Base-by-base conservation (phyloP, 805 yeast genomes). In the Candida fluviatilis region DNA sequence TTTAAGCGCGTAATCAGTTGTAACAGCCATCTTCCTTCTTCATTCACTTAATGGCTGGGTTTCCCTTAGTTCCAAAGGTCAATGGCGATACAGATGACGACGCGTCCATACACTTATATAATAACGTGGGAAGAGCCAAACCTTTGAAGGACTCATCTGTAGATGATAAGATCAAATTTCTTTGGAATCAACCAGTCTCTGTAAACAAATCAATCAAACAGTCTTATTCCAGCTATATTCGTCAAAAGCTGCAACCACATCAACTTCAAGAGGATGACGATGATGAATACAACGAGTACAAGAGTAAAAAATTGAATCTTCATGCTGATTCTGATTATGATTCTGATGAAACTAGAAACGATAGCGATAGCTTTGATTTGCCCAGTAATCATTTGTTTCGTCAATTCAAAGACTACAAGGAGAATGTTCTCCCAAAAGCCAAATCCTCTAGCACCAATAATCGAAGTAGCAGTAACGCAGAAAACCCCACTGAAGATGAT, bases 1-100 rank as follows among this genome's bases (percentile, higher is more conserved):
- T n/a, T n/a, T 10, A 21, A 21, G 24, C 24, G 24, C 24, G 24
- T 21, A 21, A 10, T 21, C 10, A 10, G 6, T 21, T 6, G 8
- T 6, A 21, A 21, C 24, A 21, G 6, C 10, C 24, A 21, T 6
- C 10, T 21, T 6, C 6, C 24, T 6, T 6, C 24, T 21, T n/a
- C n/a, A 10, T 21, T 21, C 10, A 21, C 10, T 6, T 12, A 31
- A 52, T 50, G 57, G 45, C 49, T 4, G 44, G 50, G 15, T 67
- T 66, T 37, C 69, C 71, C 4, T 48, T 49, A 26, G 51, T 66
- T n/a, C 73, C 72, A 3, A 43, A 44, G 4, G 49, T 64, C 3
- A 51, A 56, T 24, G 71, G 70, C 1, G 70, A 63, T 34, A 62
- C 69, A 2, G 72, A 65, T 38, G 72, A 68, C 26, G 71, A 66